A percentile compares a stretch with the other conserved stretches of the same genome.
These are phyloP conservation scores for Carex pumila DNA, from an alignment of 176 grass and related monocot species.

Conservation along the genomic window DNA sequence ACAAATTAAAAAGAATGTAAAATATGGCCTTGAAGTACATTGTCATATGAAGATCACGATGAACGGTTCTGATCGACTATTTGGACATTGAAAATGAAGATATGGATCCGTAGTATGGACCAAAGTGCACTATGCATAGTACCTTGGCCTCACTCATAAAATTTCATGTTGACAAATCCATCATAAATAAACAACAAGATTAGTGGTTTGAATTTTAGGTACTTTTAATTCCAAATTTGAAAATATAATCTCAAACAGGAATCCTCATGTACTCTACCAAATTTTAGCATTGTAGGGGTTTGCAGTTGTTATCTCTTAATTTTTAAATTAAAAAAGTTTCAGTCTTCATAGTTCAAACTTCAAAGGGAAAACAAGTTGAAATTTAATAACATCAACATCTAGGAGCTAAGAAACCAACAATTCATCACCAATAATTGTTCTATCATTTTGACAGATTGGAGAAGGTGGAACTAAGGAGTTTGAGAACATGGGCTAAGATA, in stretches of 20 bases:
- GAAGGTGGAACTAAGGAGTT: not conserved
- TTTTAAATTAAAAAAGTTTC: not conserved
- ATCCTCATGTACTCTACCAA: not conserved
- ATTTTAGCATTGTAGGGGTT: not conserved
- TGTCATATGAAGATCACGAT: too few species aligned
- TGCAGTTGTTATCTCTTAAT: not conserved
- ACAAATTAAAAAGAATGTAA: too few species aligned
- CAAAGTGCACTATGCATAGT: too few species aligned
- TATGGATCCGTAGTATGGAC: too few species aligned
- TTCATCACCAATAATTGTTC: not conserved
- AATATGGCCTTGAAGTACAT: too few species aligned
- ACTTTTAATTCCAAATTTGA: not conserved
- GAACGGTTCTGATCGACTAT: too few species aligned
- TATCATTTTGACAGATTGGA: slow-evolving; percentile 11
- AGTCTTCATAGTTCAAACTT: not conserved
- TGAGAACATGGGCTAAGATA: slow-evolving; percentile 29
- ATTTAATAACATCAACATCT: not conserved
- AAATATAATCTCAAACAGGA: not conserved
- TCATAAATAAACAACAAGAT: not conserved
- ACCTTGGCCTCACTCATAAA: not conserved
- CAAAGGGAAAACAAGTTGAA: not conserved
- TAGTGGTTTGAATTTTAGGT: not conserved
- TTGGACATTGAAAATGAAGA: too few species aligned
- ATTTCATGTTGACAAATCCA: not conserved
- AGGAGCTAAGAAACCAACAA: not conserved